Evolutionary conservation across 495 filamentous ascomycete species (phyloP).

Genomic region (Penicillium turbatum): DNA sequence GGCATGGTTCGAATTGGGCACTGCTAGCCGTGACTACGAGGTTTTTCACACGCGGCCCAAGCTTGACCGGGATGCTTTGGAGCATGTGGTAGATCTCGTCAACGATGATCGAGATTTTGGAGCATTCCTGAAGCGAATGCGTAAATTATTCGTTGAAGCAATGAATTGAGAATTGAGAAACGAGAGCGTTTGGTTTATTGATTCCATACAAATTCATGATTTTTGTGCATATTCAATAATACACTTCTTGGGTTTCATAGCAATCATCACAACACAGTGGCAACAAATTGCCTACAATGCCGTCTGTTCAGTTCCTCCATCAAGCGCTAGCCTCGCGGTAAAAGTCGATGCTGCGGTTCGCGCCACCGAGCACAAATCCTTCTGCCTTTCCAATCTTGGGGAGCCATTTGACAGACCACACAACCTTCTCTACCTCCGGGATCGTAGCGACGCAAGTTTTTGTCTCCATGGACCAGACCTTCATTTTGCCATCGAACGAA

Average conservation of each 20-base stretch:
- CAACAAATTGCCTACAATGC: background rate
- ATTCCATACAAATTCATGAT: conserved; percentile 20
- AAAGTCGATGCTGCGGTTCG: conserved; percentile 73
- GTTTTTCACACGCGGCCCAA: conserved; percentile 75
- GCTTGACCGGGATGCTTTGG: conserved; percentile 66
- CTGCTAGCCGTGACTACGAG: conserved; percentile 74
- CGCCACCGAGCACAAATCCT: conserved; percentile 82
- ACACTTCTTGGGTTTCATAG: conserved; percentile 8
- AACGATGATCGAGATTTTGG: conserved; percentile 84
- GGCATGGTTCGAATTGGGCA: conserved; percentile 88
- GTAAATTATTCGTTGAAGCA: conserved; percentile 68
- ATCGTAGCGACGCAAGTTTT: conserved; percentile 87
- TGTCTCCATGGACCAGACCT: conserved; percentile 87
- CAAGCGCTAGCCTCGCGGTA: conserved; percentile 87
- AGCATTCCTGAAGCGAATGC: conserved; percentile 84
- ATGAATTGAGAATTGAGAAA: conserved; percentile 44
- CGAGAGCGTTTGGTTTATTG: background rate
- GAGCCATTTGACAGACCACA: conserved; percentile 88
- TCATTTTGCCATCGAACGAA: conserved; percentile 85
- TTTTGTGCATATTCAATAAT: conserved; percentile 11
- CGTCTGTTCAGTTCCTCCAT: conserved; percentile 22
- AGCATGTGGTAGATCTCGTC: conserved; percentile 61
- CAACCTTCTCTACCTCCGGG: conserved; percentile 76
- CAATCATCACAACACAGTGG: conserved; percentile 9
- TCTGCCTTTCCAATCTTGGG: conserved; percentile 73